Evolutionary conservation across 306 rosid genomes (phyloP).

Genomic region (Acacia crassicarpa): DNA sequence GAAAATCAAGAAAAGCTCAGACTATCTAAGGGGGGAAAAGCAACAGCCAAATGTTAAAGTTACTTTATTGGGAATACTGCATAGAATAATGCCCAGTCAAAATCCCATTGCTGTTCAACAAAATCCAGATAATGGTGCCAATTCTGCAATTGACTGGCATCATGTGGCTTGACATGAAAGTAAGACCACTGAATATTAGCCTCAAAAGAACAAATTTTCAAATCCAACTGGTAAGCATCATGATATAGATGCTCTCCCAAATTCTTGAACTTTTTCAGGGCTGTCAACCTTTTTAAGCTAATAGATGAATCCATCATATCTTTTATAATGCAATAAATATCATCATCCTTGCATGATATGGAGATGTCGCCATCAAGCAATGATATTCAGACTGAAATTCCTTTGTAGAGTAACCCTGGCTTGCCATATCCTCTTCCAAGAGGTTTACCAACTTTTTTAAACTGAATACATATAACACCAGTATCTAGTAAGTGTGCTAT

Average conservation of each 20-base stretch:
- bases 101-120: slow-evolving; percentile 79
- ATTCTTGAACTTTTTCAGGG: too few species aligned
- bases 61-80: slow-evolving; percentile 28
- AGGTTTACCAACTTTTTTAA: slow-evolving; percentile 64
- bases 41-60: slow-evolving; percentile 7
- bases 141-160: slow-evolving; percentile 67
- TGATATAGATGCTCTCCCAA: too few species aligned
- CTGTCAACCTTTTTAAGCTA: slow-evolving; percentile 49
- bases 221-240: too few species aligned
- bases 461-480: slow-evolving; percentile 50
- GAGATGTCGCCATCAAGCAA: slow-evolving; percentile 48
- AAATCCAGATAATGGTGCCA: slow-evolving; percentile 93
- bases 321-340: slow-evolving; percentile 51
- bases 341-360: slow-evolving; percentile 38
- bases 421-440: slow-evolving; percentile 57
- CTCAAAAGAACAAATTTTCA: slow-evolving; percentile 68
- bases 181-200: slow-evolving; percentile 60
- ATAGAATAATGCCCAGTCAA: slow-evolving; percentile 76
- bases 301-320: slow-evolving; percentile 63
- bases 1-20: too few species aligned
- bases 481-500: slow-evolving; percentile 29
- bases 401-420: too few species aligned
- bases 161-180: slow-evolving; percentile 75
- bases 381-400: too few species aligned
- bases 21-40: not conserved